These are phyloP conservation scores for Coemansia sp. DNA, from an alignment of 192 early-diverging fungal genomes.

Conservation along the genomic window DNA sequence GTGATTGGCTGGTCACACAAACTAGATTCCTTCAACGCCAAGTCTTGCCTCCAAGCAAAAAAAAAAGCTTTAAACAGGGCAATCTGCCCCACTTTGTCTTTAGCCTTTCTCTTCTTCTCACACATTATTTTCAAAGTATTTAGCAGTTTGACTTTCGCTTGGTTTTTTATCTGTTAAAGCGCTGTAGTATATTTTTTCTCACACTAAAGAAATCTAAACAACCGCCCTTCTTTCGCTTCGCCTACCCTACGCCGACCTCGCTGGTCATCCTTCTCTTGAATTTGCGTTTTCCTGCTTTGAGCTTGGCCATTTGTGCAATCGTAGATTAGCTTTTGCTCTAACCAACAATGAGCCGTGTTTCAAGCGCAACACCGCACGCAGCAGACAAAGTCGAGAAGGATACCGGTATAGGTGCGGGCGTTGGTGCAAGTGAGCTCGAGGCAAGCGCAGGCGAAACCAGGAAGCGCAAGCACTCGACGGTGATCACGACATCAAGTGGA, in stretches of 20 bases:
- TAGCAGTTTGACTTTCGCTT: background rate
- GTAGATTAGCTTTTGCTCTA: too few relatives aligned
- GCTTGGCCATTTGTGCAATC: too few relatives aligned
- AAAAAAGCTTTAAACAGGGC: background rate
- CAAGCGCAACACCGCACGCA: background rate
- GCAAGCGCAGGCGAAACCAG: conserved; percentile 11
- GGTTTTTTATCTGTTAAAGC: background rate
- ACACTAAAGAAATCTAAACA: background rate
- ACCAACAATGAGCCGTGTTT: conserved; percentile 5
- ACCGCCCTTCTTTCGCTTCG: background rate
- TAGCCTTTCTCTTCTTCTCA: conserved; percentile 1
- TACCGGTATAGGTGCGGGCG: conserved; percentile 23
- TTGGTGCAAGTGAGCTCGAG: conserved; percentile 26
- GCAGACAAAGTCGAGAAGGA: conserved; percentile 16
- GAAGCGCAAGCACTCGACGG: conserved; percentile 48
- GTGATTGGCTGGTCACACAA: conserved; percentile 11
- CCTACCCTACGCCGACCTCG: background rate
- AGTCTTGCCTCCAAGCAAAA: background rate
- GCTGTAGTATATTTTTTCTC: background rate
- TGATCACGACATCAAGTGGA: conserved; percentile 18
- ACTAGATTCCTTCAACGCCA: background rate
- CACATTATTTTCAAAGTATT: background rate
- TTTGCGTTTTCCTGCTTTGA: background rate
- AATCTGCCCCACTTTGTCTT: conserved; percentile 6
- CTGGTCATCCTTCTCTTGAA: conserved; percentile 3